A percentile compares a stretch with the other conserved stretches of the same genome.
These are phyloP conservation scores for Colletotrichum theobromicola DNA, from an alignment of 2,329 filamentous ascomycete species.

Conservation along the genomic window DNA sequence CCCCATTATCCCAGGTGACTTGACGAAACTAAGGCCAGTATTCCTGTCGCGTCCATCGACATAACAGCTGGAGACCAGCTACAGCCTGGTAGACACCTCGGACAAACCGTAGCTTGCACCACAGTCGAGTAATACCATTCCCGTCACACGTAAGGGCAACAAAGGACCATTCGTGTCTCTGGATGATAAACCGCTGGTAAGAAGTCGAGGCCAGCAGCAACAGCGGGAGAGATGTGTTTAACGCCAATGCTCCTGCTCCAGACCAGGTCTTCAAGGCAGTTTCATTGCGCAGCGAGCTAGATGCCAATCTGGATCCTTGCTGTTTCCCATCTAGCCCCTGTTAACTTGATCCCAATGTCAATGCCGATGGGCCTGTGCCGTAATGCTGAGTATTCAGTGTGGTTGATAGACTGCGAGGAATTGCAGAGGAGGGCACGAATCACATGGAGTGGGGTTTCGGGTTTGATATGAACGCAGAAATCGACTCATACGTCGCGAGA, in stretches of 20 bases:
- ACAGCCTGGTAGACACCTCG: not conserved
- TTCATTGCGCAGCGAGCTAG: not conserved
- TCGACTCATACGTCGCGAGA: not conserved
- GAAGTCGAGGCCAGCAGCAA: not conserved
- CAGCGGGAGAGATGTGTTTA: not conserved
- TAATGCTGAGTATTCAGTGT: not conserved
- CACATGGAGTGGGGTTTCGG: not conserved
- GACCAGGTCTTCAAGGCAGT: not conserved
- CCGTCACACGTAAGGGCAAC: not conserved
- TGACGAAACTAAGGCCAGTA: not conserved
- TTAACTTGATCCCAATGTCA: not conserved
- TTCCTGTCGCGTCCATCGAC: not conserved
- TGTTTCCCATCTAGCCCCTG: not conserved
- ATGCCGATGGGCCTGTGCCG: not conserved
- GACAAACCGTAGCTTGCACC: not conserved
- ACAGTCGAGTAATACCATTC: not conserved
- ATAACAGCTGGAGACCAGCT: not conserved
- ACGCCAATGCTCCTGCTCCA: not conserved
- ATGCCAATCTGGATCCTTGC: not conserved
- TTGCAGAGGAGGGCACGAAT: not conserved
- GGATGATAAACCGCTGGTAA: not conserved
- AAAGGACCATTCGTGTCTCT: not conserved
- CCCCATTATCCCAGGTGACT: not conserved
- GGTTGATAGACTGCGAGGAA: not conserved
- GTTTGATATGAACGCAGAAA: not conserved